These are phyloP conservation scores for Rhazya stricta DNA, from an alignment of 257 asterid species.

Conservation along the genomic window DNA sequence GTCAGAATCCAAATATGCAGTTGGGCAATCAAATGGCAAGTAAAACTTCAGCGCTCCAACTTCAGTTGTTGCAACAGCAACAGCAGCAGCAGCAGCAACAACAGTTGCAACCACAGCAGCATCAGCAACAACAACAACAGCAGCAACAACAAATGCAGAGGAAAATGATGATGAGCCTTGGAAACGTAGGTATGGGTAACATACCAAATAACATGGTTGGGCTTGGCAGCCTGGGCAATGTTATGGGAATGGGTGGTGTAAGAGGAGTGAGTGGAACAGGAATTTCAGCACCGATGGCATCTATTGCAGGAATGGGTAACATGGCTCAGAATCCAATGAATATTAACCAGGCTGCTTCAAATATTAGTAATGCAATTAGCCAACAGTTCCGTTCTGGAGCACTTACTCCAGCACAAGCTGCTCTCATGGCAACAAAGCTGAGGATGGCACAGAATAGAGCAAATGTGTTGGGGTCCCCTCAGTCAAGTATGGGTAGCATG, in stretches of 20 bases:
- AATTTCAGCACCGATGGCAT: slow-evolving; percentile 62
- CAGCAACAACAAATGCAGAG: slow-evolving; percentile 56
- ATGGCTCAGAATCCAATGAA: slow-evolving; percentile 58
- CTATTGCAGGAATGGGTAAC: slow-evolving; percentile 60
- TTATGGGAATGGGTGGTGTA: slow-evolving; percentile 68
- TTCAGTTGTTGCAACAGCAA: slow-evolving; percentile 61
- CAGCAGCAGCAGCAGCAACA: slow-evolving; percentile 46
- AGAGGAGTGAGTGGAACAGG: slow-evolving; percentile 72
- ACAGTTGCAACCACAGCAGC: slow-evolving; percentile 40
- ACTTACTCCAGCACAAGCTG: slow-evolving; percentile 45
- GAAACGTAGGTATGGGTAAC: slow-evolving; percentile 68
- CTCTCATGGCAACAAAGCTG: slow-evolving; percentile 39
- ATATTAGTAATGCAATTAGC: slow-evolving; percentile 38
- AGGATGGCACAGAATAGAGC: slow-evolving; percentile 44
- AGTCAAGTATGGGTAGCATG: slow-evolving; percentile 46
- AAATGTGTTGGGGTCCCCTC: slow-evolving; percentile 52
- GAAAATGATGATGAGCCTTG: slow-evolving; percentile 68
- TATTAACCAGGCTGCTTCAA: slow-evolving; percentile 56
- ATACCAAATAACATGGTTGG: slow-evolving; percentile 68
- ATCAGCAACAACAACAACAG: slow-evolving; percentile 44
- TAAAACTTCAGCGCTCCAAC: slow-evolving; percentile 51
- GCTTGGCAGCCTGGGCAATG: slow-evolving; percentile 63
- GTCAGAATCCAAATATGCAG: slow-evolving; percentile 65
- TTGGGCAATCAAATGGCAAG: slow-evolving; percentile 51
- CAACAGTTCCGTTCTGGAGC: slow-evolving; percentile 45